A percentile compares a stretch with the other conserved stretches of the same genome.
phyloP scores from a whole-genome alignment of 176 grass and related monocot genomes.

The Ampelocalamus luodianensis region DNA sequence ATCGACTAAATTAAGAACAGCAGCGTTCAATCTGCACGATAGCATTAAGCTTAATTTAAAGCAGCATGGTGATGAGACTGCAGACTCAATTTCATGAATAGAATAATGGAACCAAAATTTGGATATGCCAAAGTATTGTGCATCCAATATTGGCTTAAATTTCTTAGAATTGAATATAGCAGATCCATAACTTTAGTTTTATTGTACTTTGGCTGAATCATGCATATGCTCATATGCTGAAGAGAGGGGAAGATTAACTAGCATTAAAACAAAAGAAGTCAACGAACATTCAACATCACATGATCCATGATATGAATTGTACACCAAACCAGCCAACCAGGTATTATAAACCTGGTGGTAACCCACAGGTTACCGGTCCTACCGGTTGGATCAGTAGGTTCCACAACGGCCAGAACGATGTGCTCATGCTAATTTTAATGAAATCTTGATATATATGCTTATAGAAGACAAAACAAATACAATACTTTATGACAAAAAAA shows the following conservation, averaged over 20 bases:
- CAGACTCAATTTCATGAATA: slow-evolving; percentile 26
- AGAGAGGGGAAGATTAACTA: slow-evolving; percentile 5
- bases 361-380: not conserved
- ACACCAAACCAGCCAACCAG: slow-evolving; percentile 14
- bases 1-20: slow-evolving; percentile 93
- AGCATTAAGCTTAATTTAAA: slow-evolving; percentile 33
- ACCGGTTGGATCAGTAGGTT: not conserved
- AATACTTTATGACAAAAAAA: not conserved
- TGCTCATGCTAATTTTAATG: slow-evolving; percentile 13
- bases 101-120: slow-evolving; percentile 22
- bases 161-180: not conserved
- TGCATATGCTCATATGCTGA: not conserved
- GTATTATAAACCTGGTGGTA: not conserved
- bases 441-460: not conserved
- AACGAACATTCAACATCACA: slow-evolving; percentile 15
- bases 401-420: not conserved
- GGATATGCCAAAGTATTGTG: slow-evolving; percentile 4
- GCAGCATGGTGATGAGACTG: not conserved
- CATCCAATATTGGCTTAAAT: not conserved
- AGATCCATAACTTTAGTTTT: slow-evolving; percentile 11
- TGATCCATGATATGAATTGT: not conserved
- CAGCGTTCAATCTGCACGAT: slow-evolving; percentile 79
- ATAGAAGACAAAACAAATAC: not conserved
- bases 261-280: not conserved
- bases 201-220: not conserved